Conservation (phyloP, 106 monocot genomes). For the Dioscorea alata region DNA sequence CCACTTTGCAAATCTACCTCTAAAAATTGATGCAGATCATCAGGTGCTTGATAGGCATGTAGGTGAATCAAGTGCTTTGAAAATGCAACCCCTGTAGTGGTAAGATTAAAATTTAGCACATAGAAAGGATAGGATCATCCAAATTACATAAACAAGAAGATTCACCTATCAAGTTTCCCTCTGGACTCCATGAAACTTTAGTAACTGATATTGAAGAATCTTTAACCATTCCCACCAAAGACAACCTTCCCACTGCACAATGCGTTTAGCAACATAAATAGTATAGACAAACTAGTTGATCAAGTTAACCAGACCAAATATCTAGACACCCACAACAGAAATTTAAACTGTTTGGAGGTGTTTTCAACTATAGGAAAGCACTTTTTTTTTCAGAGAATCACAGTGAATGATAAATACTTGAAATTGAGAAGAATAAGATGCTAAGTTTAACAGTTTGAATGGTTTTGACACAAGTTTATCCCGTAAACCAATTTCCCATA, state of each 20-base stretch:
- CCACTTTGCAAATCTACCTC: conserved; percentile 27
- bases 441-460: conserved; percentile 46
- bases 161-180: conserved; percentile 59
- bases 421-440: conserved; percentile 33
- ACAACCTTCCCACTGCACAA: too few species aligned
- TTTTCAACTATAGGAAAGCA: too few species aligned
- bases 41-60: conserved; percentile 57
- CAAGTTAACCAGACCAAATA: too few species aligned
- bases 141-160: neutral
- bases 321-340: too few species aligned
- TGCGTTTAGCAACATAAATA: too few species aligned
- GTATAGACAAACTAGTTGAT: too few species aligned
- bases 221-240: conserved; percentile 18
- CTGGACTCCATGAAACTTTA: conserved; percentile 69
- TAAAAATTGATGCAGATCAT: conserved; percentile 44
- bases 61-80: conserved; percentile 64
- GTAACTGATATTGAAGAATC: conserved; percentile 52
- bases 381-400: neutral
- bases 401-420: conserved; percentile 21
- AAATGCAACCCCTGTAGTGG: conserved; percentile 60
- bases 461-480: conserved; percentile 50
- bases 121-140: neutral
- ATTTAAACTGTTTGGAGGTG: too few species aligned
- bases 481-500: conserved; percentile 63
- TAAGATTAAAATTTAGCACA: conserved; percentile 2